phyloP scores from a whole-genome alignment of 2,329 filamentous ascomycete genomes.

The Ophiosphaerella korrae region DNA sequence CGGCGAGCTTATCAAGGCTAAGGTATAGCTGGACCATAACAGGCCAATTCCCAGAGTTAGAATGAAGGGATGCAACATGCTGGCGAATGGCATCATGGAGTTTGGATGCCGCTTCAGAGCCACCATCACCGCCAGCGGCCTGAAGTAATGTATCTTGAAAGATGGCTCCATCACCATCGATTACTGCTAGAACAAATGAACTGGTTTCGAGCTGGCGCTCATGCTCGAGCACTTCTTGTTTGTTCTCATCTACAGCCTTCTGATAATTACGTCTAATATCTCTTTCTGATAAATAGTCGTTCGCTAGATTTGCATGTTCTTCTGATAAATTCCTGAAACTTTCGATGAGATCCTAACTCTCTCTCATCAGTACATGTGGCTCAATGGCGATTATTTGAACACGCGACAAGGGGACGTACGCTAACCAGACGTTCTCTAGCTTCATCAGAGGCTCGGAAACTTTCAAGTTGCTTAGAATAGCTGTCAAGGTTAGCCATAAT shows the following conservation, averaged over 20 bases:
- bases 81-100: conserved; percentile 50
- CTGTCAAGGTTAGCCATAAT: conserved; percentile 28
- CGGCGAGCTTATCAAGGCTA: conserved; percentile 53
- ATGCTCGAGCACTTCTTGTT: conserved; percentile 23
- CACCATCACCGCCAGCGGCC: conserved; percentile 49
- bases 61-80: conserved; percentile 50
- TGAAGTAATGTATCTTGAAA: conserved; percentile 53
- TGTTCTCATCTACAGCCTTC: conserved; percentile 23
- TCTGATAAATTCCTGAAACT: conserved; percentile 31
- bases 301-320: conserved; percentile 33
- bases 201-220: conserved; percentile 39
- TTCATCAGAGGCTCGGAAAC: conserved; percentile 44
- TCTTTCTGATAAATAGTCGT: conserved; percentile 40
- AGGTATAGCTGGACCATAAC: conserved; percentile 55
- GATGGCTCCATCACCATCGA: conserved; percentile 57
- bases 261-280: conserved; percentile 41
- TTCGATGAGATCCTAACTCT: conserved; percentile 35
- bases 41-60: conserved; percentile 49
- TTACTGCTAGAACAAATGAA: conserved; percentile 53
- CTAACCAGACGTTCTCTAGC: conserved; percentile 42
- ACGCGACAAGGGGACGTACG: conserved; percentile 24
- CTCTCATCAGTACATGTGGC: conserved; percentile 23
- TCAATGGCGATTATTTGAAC: not conserved
- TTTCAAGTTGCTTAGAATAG: conserved; percentile 35
- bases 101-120: conserved; percentile 53